These are phyloP conservation scores for Eucalyptus marginata DNA, from an alignment of 345 rosid genomes.

Conservation along the genomic window DNA sequence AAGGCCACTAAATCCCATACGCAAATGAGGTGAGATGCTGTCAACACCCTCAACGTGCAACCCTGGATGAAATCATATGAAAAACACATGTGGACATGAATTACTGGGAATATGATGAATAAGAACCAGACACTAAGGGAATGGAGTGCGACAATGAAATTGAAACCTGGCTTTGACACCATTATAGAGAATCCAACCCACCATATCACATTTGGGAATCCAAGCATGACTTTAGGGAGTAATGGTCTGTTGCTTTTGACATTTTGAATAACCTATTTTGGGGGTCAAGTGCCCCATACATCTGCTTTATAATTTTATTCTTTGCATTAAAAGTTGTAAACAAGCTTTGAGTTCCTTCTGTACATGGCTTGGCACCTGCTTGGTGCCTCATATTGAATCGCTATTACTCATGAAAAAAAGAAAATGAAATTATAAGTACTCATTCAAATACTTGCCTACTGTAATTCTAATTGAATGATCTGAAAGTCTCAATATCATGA, in stretches of 20 bases:
- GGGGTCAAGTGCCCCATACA: background rate
- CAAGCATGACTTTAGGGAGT: background rate
- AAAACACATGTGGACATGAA: background rate
- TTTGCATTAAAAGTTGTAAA: background rate
- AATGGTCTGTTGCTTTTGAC: background rate
- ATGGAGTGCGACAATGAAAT: background rate
- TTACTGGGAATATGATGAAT: background rate
- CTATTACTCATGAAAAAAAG: background rate
- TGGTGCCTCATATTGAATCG: background rate
- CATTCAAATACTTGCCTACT: background rate
- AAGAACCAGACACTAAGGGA: background rate
- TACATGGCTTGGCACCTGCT: background rate
- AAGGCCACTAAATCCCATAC: background rate
- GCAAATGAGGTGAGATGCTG: background rate
- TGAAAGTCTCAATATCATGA: background rate
- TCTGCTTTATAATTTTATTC: background rate
- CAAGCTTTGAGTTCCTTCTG: background rate
- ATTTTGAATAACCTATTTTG: background rate
- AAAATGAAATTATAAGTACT: background rate
- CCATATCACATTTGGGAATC: background rate
- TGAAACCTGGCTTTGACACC: background rate
- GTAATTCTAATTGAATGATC: background rate
- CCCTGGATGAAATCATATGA: background rate
- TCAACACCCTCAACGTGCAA: background rate
- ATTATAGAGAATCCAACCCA: background rate